Evolutionary conservation across 768 basidiomycete genomes (phyloP).

Genomic region (Kwoniella sp.): DNA sequence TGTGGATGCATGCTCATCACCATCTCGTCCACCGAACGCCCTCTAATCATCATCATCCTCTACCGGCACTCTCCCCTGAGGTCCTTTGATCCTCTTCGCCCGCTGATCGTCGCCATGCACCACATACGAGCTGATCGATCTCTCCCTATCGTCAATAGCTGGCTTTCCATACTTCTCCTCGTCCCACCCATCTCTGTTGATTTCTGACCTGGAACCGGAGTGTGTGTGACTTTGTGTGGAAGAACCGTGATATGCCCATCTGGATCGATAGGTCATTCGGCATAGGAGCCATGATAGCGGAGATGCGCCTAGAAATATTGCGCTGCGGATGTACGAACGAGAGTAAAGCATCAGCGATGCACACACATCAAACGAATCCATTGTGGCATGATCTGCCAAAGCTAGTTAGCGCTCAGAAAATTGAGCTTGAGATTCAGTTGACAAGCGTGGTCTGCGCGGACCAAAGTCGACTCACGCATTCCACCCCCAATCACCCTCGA

Average conservation of each 20-base stretch:
- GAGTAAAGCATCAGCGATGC: too few relatives aligned
- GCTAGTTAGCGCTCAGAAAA: too few relatives aligned
- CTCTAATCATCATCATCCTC: not conserved
- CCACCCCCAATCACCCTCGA: slow-evolving; percentile 11
- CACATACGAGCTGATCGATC: not conserved
- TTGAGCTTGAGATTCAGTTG: too few relatives aligned
- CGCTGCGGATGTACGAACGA: not conserved
- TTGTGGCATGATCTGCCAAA: too few relatives aligned
- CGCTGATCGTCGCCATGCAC: not conserved
- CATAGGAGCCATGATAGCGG: slow-evolving; percentile 18
- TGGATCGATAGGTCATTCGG: slow-evolving; percentile 18
- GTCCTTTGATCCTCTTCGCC: not conserved
- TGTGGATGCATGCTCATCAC: too few relatives aligned
- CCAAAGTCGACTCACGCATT: slow-evolving; percentile 17
- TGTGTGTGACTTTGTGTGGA: not conserved
- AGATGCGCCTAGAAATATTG: slow-evolving; percentile 10
- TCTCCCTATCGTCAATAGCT: not conserved
- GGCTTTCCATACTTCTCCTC: not conserved
- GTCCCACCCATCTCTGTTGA: not conserved
- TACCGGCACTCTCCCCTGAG: not conserved
- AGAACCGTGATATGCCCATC: slow-evolving; percentile 1
- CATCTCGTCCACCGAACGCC: too few relatives aligned
- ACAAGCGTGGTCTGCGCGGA: too few relatives aligned
- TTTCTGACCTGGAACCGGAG: not conserved
- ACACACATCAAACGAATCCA: too few relatives aligned